Evolutionary conservation across 768 basidiomycete species (phyloP), one percentile per base, ranked within the genome.

Genomic region (Atractiella rhizophila): DNA sequence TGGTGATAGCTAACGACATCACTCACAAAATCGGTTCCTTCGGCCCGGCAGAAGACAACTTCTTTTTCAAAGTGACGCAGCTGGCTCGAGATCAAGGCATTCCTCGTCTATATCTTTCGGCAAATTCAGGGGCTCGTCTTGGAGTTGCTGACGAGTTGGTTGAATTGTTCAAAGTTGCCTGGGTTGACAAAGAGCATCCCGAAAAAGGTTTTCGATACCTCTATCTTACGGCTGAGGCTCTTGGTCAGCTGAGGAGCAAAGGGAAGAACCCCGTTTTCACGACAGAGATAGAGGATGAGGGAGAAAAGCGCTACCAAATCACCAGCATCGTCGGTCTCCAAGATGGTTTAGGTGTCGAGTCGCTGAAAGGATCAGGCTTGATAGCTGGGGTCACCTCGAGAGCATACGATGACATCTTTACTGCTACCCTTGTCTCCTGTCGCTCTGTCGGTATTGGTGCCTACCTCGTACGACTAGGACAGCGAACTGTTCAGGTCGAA

Each of bases 401-500:
- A 26, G 91, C 91, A 1, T 98, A 98, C 60, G 88, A 96, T 53
- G 91, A 98, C 56, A 94, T 98, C 57, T 98, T 98, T 67, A 98
- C 91, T 36, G 88, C 96, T 60, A 96, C 91, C 9, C 72, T 98
- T 53, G 91, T 98, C 49, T 91, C 85, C 32, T 91, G 86, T 49
- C 81, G 91, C 35, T 96, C 91, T 5, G 91, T 98, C 52, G 91
- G 91, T 59, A 98, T 96, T 51, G 91, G 91, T 51, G 91, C 91
- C 12, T 96, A 98, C 60, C 78, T 98, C 42, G 85, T 98, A 40
- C 83, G 91, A 48, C 70, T 98, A 32, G 91, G 91, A 48, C 80
- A 98, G 64, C 75, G 91, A 48, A 81, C 91, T 2, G 81, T 98
- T 34, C 91, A 98, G 58, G 91, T 98, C 39, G 91, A 96, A 61